Percentiles rank a stretch among this genome's conserved stretches.
phyloP scores from a whole-genome alignment of 2,329 filamentous ascomycete genomes.

The Onygenales sp. region DNA sequence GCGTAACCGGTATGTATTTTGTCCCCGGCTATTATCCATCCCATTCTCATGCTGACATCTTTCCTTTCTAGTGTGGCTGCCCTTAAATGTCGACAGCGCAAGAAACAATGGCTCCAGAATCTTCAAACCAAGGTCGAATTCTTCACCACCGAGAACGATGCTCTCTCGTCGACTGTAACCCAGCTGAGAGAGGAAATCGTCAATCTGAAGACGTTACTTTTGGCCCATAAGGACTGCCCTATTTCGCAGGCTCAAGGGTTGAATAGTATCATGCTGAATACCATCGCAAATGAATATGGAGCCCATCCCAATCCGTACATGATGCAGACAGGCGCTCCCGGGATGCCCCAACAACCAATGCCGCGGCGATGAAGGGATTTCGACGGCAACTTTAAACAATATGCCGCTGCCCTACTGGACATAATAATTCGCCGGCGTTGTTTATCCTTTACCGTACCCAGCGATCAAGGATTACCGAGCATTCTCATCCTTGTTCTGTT shows the following conservation, averaged over 20 bases:
- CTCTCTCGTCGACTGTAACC: slow-evolving; percentile 71
- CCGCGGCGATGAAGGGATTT: slow-evolving; percentile 20
- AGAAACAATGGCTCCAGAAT: slow-evolving; percentile 98
- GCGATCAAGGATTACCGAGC: not conserved
- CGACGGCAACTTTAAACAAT: not conserved
- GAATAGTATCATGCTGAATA: slow-evolving; percentile 20
- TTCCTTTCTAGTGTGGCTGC: slow-evolving; percentile 65
- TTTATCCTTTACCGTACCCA: not conserved
- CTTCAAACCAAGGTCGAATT: slow-evolving; percentile 91
- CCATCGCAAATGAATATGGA: slow-evolving; percentile 30
- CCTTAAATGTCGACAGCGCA: slow-evolving; percentile 90
- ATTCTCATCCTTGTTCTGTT: not conserved
- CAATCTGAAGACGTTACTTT: slow-evolving; percentile 80
- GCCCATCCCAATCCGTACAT: slow-evolving; percentile 35
- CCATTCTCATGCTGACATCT: slow-evolving; percentile 6
- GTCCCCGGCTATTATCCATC: slow-evolving; percentile 12
- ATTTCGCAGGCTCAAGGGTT: slow-evolving; percentile 81
- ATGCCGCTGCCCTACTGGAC: too few species aligned
- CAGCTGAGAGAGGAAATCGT: slow-evolving; percentile 86
- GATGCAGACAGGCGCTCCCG: slow-evolving; percentile 28
- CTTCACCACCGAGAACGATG: slow-evolving; percentile 85
- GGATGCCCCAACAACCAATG: slow-evolving; percentile 28
- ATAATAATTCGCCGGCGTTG: not conserved
- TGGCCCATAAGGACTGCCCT: slow-evolving; percentile 94
- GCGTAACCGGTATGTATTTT: slow-evolving; percentile 69